A percentile compares a stretch with the other conserved stretches of the same genome.
phyloP scores from a whole-genome alignment of 1,139 yeast genomes.

The Geotrichum reessii region DNA sequence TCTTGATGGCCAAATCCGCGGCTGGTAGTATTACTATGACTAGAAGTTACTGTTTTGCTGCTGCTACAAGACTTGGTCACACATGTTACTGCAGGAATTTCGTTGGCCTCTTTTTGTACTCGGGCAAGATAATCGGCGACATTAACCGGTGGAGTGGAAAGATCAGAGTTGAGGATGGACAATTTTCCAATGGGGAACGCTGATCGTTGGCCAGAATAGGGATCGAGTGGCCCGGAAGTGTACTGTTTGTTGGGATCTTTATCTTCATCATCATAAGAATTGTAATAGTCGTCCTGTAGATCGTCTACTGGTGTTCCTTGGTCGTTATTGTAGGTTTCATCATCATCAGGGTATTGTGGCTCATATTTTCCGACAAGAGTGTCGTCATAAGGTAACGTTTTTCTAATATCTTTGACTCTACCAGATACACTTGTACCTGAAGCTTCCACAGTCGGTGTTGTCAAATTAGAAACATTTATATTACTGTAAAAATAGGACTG shows the following conservation, averaged over 20 bases:
- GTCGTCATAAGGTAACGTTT: neutral
- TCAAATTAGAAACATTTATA: neutral
- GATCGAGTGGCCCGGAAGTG: slow-evolving; percentile 34
- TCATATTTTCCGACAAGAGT: neutral
- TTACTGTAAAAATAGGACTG: neutral
- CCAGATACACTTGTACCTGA: neutral
- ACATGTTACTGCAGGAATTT: neutral
- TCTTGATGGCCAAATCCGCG: neutral
- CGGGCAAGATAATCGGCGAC: slow-evolving; percentile 25
- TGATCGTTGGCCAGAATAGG: slow-evolving; percentile 39
- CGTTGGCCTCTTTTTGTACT: slow-evolving; percentile 27
- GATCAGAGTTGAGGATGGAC: slow-evolving; percentile 4
- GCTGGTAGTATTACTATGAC: neutral
- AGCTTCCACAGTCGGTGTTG: neutral
- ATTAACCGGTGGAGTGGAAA: slow-evolving; percentile 20
- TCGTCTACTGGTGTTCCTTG: neutral
- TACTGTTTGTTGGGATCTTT: slow-evolving; percentile 17
- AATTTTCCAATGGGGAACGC: slow-evolving; percentile 38
- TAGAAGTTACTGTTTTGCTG: neutral
- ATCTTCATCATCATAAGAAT: neutral
- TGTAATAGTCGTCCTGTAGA: neutral
- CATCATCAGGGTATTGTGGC: neutral
- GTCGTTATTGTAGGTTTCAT: neutral
- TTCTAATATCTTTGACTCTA: neutral
- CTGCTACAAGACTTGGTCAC: neutral